Conservation (phyloP, 169 alveolate genomes). For the Besnoitia besnoiti region DNA sequence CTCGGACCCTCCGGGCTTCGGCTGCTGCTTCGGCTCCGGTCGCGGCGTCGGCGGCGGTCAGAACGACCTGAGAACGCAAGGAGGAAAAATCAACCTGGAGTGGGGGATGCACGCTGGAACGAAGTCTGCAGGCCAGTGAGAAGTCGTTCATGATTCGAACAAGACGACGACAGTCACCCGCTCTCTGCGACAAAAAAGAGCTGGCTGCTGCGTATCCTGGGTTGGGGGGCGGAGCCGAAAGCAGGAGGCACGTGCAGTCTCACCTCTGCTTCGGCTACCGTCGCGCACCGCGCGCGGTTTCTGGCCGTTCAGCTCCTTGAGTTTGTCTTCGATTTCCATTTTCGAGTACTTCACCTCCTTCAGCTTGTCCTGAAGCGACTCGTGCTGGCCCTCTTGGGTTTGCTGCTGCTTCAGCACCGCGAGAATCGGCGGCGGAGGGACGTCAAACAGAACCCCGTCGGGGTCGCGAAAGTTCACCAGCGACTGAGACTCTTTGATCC, state of each 20-base stretch:
- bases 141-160: no score
- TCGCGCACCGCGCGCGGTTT: background rate
- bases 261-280: background rate
- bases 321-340: background rate
- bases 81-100: no score
- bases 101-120: no score
- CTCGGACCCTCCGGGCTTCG: background rate
- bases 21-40: background rate
- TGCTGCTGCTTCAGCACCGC: constrained; percentile 56
- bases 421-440: constrained; percentile 53
- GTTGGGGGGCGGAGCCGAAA: background rate
- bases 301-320: background rate
- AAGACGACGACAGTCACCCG: no score
- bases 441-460: constrained; percentile 49
- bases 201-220: no score
- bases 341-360: background rate
- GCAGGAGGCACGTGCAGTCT: background rate
- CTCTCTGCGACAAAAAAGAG: no score
- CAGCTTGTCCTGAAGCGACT: constrained; percentile 15
- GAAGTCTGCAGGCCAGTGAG: no score
- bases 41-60: background rate
- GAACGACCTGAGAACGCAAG: background rate
- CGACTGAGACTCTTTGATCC: constrained; percentile 22
- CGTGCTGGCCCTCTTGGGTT: constrained; percentile 27
- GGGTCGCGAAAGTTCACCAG: constrained; percentile 47